Evolutionary conservation across 176 grass and related monocot species (phyloP), one percentile per base, ranked within the genome.

Genomic region (Poa annua): DNA sequence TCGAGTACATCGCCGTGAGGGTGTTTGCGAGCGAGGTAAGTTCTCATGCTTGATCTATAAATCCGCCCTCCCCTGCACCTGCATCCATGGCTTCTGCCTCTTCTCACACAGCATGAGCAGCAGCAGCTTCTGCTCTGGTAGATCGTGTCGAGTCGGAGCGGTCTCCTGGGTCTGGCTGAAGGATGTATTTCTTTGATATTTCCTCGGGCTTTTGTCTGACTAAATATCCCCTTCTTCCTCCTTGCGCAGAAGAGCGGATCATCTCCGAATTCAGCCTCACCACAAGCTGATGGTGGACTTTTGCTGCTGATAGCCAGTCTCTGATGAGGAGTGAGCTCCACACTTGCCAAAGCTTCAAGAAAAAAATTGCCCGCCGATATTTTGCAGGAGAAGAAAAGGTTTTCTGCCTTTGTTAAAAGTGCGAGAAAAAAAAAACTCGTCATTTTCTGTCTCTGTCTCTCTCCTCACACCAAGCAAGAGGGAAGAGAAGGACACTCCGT

Each of bases 381-480:
- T 47, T 11, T 70, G 78, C 44, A 52, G 14, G 29, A 75, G 60
- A 81, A 14, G 73, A 50, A 80, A 85, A 80, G 69, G 69, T 67
- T 80, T 49, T 59, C 59, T 32, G 24, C 38, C 21, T 52, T 60
- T 33, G 10, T 75, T 32, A 60, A 81, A 76, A 89, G 77, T 53
- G 25, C 70, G n/a, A n/a, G n/a, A n/a, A n/a, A 12, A 15, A 62
- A 29, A 14, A 77, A 80, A 71, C 22, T 41, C 42, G 6, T 4
- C 55, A 8, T 74, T 51, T 74, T 74, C 47, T 74, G 8, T 74
- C 25, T 5, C 25, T 19, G 4, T 10, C 63, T 10, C 16, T 15
- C 24, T 42, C 26, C 3, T 12, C 55, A 61, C 55, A 17, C 53
- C 34, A 20, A 20, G 55, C 34, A 20, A 20, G 55, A 48, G 73